Percentiles rank a stretch among this genome's conserved stretches.
phyloP scores from a whole-genome alignment of 495 filamentous ascomycete species.

The Parathielavia appendiculata region DNA sequence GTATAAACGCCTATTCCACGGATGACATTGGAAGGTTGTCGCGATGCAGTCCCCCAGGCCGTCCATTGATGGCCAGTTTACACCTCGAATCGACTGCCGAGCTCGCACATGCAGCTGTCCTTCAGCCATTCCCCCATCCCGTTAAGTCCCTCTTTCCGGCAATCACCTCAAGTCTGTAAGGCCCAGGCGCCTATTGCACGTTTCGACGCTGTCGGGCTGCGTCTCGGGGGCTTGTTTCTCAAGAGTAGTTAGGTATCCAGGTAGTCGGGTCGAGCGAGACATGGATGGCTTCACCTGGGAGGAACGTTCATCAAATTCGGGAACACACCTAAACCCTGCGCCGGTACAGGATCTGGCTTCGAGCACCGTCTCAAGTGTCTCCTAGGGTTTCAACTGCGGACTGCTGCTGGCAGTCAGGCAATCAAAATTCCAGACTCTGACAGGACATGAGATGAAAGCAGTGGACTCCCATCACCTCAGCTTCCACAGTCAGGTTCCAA shows the following conservation, averaged over 20 bases:
- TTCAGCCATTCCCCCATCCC: neutral
- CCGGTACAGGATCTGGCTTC: conserved; percentile 6
- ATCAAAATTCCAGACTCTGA: neutral
- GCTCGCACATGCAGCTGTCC: neutral
- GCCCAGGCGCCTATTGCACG: neutral
- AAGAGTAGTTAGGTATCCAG: no score
- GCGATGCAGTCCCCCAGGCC: no score
- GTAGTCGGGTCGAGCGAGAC: no score
- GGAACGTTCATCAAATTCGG: no score
- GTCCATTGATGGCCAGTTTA: no score
- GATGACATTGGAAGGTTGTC: no score
- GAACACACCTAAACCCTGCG: no score
- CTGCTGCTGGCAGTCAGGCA: neutral
- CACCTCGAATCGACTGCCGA: neutral
- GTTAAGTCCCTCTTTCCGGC: neutral
- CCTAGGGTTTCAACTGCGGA: conserved; percentile 3
- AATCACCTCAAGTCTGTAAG: neutral
- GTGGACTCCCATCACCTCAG: neutral
- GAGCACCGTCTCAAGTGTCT: conserved; percentile 3
- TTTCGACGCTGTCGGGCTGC: neutral
- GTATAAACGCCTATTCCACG: no score
- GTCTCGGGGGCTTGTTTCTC: neutral
- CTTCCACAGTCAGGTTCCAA: neutral
- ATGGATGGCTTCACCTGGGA: no score
- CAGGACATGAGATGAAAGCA: conserved; percentile 11